These are phyloP conservation scores for Exserohilum rostratum DNA, from an alignment of 2,329 filamentous ascomycete species.

Conservation along the genomic window DNA sequence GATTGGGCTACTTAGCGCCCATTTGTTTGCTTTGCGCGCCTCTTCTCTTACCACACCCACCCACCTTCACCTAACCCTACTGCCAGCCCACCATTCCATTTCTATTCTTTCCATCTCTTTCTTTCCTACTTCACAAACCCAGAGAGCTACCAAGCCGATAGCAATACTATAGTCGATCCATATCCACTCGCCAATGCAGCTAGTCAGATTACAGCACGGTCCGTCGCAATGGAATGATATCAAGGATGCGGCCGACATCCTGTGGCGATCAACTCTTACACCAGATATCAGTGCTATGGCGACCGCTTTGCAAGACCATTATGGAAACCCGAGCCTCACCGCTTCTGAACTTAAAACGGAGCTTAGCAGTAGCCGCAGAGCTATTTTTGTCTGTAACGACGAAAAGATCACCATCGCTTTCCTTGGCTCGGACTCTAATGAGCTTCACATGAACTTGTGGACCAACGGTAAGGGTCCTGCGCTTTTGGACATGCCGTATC, in stretches of 20 bases:
- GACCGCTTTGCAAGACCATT: not conserved
- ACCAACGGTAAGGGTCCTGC: not conserved
- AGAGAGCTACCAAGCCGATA: too few species aligned
- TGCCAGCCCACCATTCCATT: too few species aligned
- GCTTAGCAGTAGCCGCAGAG: not conserved
- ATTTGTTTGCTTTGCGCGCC: too few species aligned
- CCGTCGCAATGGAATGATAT: slow-evolving; percentile 8
- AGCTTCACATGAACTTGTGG: not conserved
- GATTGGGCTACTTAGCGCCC: too few species aligned
- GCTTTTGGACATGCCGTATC: slow-evolving; percentile 8
- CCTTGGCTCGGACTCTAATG: not conserved
- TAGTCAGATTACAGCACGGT: slow-evolving; percentile 8
- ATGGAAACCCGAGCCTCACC: not conserved
- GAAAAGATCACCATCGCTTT: not conserved
- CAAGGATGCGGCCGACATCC: slow-evolving; percentile 8
- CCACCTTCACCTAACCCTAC: too few species aligned
- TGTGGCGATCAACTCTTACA: slow-evolving; percentile 5
- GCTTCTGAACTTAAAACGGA: not conserved
- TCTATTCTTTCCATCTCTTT: too few species aligned
- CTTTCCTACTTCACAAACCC: too few species aligned
- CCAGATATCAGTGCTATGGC: slow-evolving; percentile 3
- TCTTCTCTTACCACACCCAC: too few species aligned
- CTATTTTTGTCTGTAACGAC: not conserved
- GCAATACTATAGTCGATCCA: too few species aligned
- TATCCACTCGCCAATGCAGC: too few species aligned